Evolutionary conservation across 371 early-diverging fungal genomes (phyloP).

Genomic region (Mucor ambiguus): DNA sequence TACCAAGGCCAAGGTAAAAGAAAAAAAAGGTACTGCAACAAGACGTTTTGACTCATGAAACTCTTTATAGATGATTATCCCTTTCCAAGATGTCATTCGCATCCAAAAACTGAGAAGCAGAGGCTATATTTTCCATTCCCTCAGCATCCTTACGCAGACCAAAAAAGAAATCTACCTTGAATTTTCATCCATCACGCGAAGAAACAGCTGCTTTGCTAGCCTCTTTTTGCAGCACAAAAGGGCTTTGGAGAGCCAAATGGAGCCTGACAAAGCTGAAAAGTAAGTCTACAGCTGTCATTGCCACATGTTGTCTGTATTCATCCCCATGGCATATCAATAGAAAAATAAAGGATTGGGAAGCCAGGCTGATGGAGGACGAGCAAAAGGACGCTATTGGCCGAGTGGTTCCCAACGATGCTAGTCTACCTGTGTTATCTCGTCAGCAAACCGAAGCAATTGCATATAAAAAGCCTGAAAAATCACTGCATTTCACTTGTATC

Average conservation of each 20-base stretch:
- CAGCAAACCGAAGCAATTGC: slow-evolving; percentile 19
- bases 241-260: slow-evolving; percentile 16
- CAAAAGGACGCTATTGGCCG: slow-evolving; percentile 3
- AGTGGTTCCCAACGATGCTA: slow-evolving; percentile 15
- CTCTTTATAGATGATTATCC: slow-evolving; percentile 41
- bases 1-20: slow-evolving; percentile 55
- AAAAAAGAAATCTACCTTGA: slow-evolving; percentile 43
- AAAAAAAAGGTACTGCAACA: background rate
- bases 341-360: slow-evolving; percentile 39
- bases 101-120: slow-evolving; percentile 45
- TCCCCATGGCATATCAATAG: background rate
- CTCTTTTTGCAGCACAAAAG: slow-evolving; percentile 37
- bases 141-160: slow-evolving; percentile 24
- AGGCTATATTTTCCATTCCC: slow-evolving; percentile 35
- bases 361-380: slow-evolving; percentile 32
- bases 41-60: background rate
- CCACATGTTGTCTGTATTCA: background rate
- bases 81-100: slow-evolving; percentile 42
- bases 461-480: slow-evolving; percentile 37
- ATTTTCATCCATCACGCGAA: slow-evolving; percentile 41
- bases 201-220: slow-evolving; percentile 49
- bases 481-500: slow-evolving; percentile 76
- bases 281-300: background rate
- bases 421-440: slow-evolving; percentile 28
- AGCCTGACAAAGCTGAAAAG: slow-evolving; percentile 23